A percentile compares a stretch with the other conserved stretches of the same genome.
phyloP scores from a whole-genome alignment of 257 asterid species.

The Cruciata laevipes region DNA sequence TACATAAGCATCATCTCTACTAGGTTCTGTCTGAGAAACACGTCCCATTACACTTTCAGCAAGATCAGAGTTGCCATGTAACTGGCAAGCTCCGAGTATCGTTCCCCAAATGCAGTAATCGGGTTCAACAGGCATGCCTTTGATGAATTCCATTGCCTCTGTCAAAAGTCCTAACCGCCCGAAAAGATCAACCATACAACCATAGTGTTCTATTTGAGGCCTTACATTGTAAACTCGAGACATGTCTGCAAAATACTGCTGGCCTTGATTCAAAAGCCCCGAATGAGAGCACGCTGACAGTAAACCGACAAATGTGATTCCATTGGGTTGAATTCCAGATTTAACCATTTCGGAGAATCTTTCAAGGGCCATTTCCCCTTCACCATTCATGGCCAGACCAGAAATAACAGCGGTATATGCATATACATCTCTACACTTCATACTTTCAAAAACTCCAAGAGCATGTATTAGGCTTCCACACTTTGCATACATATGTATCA shows the following conservation, averaged over 20 bases:
- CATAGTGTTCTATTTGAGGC: constrained; percentile 33
- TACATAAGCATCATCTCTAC: constrained; percentile 21
- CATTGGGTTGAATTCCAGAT: constrained; percentile 27
- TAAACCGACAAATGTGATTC: constrained; percentile 29
- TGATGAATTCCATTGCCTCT: constrained; percentile 24
- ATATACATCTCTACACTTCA: constrained; percentile 27
- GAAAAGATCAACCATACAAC: constrained; percentile 37
- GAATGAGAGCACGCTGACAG: constrained; percentile 35
- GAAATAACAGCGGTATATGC: constrained; percentile 26
- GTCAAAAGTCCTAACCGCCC: constrained; percentile 25
- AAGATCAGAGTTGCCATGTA: constrained; percentile 25
- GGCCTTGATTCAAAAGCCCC: constrained; percentile 30
- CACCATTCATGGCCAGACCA: constrained; percentile 35
- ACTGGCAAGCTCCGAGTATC: constrained; percentile 31
- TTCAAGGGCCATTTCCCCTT: constrained; percentile 24
- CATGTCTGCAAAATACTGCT: constrained; percentile 24
- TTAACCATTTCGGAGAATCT: constrained; percentile 26
- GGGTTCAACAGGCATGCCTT: constrained; percentile 28
- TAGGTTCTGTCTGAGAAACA: constrained; percentile 19
- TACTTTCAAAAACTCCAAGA: constrained; percentile 19
- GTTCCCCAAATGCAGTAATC: constrained; percentile 30
- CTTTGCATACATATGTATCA: constrained; percentile 43
- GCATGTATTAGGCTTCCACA: constrained; percentile 31
- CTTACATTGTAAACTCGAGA: constrained; percentile 20
- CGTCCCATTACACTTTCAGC: constrained; percentile 25